These are phyloP conservation scores for Saturnispora mendoncae DNA, from an alignment of 805 yeast species.

Conservation along the genomic window DNA sequence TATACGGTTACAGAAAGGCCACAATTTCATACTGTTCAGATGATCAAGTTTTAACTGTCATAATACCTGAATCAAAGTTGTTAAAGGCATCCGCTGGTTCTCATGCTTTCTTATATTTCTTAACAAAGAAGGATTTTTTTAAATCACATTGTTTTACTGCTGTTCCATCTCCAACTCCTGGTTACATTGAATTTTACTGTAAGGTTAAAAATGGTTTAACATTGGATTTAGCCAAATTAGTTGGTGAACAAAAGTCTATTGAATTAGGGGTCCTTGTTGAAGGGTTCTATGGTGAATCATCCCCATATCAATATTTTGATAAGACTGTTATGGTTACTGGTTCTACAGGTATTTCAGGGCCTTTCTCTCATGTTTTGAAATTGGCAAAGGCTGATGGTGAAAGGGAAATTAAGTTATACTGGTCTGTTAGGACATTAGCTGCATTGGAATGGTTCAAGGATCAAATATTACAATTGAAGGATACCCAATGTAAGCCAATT, in stretches of 20 bases:
- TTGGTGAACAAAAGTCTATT: slow-evolving; percentile 11
- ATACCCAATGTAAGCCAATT: slow-evolving; percentile 29
- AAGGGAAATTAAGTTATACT: slow-evolving; percentile 39
- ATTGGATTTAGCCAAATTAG: slow-evolving; percentile 28
- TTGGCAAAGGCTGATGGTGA: slow-evolving; percentile 27
- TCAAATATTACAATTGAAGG: slow-evolving; percentile 31
- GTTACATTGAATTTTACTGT: slow-evolving; percentile 35
- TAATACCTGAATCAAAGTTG: slow-evolving; percentile 37
- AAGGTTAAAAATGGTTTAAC: slow-evolving; percentile 56
- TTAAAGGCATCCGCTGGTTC: slow-evolving; percentile 52
- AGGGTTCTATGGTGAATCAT: slow-evolving; percentile 64
- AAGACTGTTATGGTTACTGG: slow-evolving; percentile 58
- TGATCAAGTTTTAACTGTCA: slow-evolving; percentile 40
- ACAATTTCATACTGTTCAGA: slow-evolving; percentile 27
- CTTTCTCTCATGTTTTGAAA: slow-evolving; percentile 34
- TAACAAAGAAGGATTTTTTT: slow-evolving; percentile 40
- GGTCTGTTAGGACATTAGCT: slow-evolving; percentile 52
- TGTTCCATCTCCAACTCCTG: slow-evolving; percentile 31
- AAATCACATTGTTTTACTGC: slow-evolving; percentile 63
- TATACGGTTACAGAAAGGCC: slow-evolving; percentile 34
- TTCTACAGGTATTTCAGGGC: slow-evolving; percentile 67
- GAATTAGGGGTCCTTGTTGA: slow-evolving; percentile 39
- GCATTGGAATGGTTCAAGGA: slow-evolving; percentile 44
- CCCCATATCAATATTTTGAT: slow-evolving; percentile 43
- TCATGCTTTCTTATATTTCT: slow-evolving; percentile 51